Percentiles rank a stretch among this genome's conserved stretches.
phyloP scores from a whole-genome alignment of 1,284 basidiomycete genomes.

The Anthracocystis walkeri region DNA sequence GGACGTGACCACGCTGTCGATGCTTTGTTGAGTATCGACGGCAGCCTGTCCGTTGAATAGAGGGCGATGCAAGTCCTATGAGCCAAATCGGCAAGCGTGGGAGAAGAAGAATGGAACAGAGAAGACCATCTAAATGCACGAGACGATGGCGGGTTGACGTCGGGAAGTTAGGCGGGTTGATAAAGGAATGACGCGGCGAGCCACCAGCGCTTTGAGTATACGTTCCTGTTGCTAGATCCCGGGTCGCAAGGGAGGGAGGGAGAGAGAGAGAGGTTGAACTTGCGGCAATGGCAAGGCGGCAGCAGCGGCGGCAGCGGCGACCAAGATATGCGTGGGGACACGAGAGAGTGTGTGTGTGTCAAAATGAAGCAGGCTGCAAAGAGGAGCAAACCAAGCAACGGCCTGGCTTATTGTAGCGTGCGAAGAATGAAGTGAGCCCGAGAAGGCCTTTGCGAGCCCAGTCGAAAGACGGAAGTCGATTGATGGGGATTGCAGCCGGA shows the following conservation, averaged over 20 bases:
- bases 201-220: too few species aligned
- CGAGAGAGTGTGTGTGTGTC: conserved; percentile 20
- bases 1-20: neutral
- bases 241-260: neutral
- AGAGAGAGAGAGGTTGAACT: neutral
- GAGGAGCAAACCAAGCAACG: conserved; percentile 22
- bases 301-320: conserved; percentile 8
- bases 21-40: neutral
- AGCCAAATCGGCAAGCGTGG: conserved; percentile 10
- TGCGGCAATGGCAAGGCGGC: conserved; percentile 5
- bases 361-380: conserved; percentile 33
- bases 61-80: neutral
- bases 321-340: conserved; percentile 26
- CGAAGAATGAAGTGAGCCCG: conserved; percentile 29
- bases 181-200: neutral
- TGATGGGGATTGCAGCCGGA: neutral
- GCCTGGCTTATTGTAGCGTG: conserved; percentile 29
- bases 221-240: neutral
- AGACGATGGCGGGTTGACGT: conserved; percentile 2
- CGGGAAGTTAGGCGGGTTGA: neutral
- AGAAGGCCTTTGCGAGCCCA: conserved; percentile 1
- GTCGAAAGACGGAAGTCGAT: neutral
- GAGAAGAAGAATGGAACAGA: conserved; percentile 1
- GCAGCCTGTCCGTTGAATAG: neutral
- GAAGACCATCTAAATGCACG: conserved; percentile 27